Evolutionary conservation across 306 rosid species (phyloP).

Genomic region (Echinosophora koreensis): DNA sequence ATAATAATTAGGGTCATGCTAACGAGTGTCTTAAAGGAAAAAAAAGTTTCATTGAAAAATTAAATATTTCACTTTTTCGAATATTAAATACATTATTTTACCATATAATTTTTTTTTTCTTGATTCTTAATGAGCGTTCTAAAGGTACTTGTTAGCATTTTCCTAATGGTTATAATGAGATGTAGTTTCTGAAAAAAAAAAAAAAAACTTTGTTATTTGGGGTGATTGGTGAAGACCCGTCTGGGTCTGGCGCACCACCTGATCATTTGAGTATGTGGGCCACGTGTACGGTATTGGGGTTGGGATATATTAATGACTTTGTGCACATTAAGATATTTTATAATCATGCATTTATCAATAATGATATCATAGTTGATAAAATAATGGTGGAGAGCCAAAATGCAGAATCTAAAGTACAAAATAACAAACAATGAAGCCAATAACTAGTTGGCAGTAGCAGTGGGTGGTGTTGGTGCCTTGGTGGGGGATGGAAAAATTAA

Average conservation of each 20-base stretch:
- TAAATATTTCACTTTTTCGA: no score
- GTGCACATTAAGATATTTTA: constrained; percentile 49
- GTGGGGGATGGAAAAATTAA: constrained; percentile 20
- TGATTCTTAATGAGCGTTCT: no score
- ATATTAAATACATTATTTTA: no score
- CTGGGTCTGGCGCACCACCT: constrained; percentile 50
- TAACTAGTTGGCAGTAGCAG: constrained; percentile 51
- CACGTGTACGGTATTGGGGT: constrained; percentile 65
- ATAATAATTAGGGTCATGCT: background rate
- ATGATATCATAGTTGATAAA: constrained; percentile 54
- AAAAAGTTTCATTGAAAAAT: no score
- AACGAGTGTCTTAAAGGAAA: no score
- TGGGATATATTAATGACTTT: constrained; percentile 50
- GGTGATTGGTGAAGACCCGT: constrained; percentile 59
- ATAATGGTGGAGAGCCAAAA: constrained; percentile 45
- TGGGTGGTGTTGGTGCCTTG: constrained; percentile 49
- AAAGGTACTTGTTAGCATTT: no score
- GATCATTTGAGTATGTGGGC: constrained; percentile 65
- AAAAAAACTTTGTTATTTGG: constrained; percentile 49
- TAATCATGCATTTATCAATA: constrained; percentile 59
- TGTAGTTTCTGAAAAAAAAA: constrained; percentile 38
- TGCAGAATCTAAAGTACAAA: constrained; percentile 59
- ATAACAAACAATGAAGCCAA: constrained; percentile 53
- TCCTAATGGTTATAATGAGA: constrained; percentile 38
- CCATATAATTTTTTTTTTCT: no score